These are phyloP conservation scores for Monosporozyma aerobia DNA, from an alignment of 805 yeast species.

Conservation along the genomic window DNA sequence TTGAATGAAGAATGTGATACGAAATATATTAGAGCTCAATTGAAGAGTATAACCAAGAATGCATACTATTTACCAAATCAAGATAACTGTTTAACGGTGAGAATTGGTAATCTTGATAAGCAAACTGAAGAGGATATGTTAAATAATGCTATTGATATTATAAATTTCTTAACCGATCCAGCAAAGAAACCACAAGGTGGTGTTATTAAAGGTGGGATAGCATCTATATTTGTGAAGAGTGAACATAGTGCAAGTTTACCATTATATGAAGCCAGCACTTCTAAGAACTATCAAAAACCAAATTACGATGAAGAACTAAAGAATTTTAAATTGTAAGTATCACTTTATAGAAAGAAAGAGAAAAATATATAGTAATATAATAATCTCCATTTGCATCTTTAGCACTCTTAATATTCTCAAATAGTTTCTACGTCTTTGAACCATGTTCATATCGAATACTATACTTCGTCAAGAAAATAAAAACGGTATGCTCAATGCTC, in stretches of 20 bases:
- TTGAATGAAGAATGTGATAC: conserved; percentile 58
- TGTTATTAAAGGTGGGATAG: conserved; percentile 36
- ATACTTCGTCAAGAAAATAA: too few relatives aligned
- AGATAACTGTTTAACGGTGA: conserved; percentile 53
- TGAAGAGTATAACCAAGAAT: conserved; percentile 54
- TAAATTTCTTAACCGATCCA: conserved; percentile 39
- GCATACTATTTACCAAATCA: conserved; percentile 53
- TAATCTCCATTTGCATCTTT: neutral
- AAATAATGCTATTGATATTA: conserved; percentile 24
- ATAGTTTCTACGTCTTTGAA: too few relatives aligned
- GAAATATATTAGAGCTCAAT: conserved; percentile 52
- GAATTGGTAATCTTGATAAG: conserved; percentile 39
- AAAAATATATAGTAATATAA: neutral
- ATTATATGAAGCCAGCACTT: conserved; percentile 22
- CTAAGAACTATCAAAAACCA: neutral
- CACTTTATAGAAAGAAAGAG: neutral
- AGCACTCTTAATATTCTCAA: too few relatives aligned
- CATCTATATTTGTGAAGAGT: conserved; percentile 54
- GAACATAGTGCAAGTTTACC: conserved; percentile 62
- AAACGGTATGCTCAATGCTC: too few relatives aligned
- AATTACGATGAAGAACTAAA: conserved; percentile 1
- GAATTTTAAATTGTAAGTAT: conserved; percentile 2
- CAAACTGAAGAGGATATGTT: conserved; percentile 21
- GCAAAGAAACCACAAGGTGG: conserved; percentile 53
- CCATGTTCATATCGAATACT: too few relatives aligned